Evolutionary conservation across 352 stramenopile genomes (phyloP), one percentile per base, ranked within the genome.

Genomic region (Pythium oligandrum): DNA sequence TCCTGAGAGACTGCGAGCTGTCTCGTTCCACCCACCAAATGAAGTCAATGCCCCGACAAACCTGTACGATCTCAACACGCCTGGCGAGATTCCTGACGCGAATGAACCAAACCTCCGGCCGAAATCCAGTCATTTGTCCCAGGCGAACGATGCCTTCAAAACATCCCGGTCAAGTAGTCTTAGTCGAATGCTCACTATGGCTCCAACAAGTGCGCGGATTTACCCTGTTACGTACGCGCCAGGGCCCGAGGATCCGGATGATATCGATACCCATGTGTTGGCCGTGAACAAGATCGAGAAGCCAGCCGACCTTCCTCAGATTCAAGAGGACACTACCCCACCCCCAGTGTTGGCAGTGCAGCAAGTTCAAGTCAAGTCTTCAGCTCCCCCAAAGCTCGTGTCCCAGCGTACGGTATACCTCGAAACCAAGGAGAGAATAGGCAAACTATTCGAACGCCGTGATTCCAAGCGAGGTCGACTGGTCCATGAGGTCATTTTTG

Each of bases 401-500:
- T 39, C 26, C 8, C 62, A 70, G 5, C 57, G 53, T 3, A 39
- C 47, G 0, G 51, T 70, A 10, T 78, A 64, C 46, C 3, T 53
- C 6, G 50, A 50, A 4, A 81, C 74, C 2, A 70, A 84, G 50
- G 62, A 61, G 4, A 63, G 65, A 26, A 40, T 85, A 9, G 49
- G 36, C 1, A 64, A 78, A 0, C 62, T 86, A 17, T 86, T 87
- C 44, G 62, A 26, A 26, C 17, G 38, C 38, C 38, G 38, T 12
- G 71, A 75, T 31, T 78, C 73, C 1, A 17, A 66, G 9, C 73
- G 68, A 51, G 54, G 59, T 0, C 66, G 64, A 40, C 55, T 75
- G 4, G 59, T 82, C 4, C 64, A 86, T 30, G 59, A 64, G 8
- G n/a, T 69, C 3, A 63, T 82, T 5, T 86, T 85, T 52, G 40